Conservation (phyloP, 176 grass and related monocot genomes). For the Juncus effusus region DNA sequence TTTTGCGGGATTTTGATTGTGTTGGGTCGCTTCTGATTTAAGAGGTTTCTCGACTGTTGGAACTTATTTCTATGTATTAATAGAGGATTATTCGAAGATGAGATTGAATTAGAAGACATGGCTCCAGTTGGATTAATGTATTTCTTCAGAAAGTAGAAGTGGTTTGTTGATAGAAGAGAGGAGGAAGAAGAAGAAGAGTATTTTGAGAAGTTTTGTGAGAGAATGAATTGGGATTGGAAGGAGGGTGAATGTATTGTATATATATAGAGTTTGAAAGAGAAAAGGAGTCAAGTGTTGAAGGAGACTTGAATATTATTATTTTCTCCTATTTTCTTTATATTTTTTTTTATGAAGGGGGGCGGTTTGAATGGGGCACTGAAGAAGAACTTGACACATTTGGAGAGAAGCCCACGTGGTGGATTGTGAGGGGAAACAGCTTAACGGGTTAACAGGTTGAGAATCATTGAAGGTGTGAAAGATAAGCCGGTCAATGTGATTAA, state of each 20-base stretch:
- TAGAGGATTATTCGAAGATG: background rate
- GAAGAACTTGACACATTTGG: background rate
- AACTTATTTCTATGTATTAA: slow-evolving; percentile 6
- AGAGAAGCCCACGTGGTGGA: slow-evolving; percentile 52
- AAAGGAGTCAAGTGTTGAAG: background rate
- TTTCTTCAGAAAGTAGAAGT: background rate
- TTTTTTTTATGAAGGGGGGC: background rate
- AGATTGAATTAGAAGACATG: slow-evolving; percentile 32
- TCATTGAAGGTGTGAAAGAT: background rate
- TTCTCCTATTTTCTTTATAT: no score
- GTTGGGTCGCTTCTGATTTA: slow-evolving; percentile 13
- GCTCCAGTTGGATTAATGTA: slow-evolving; percentile 24
- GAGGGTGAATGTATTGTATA: slow-evolving; percentile 12
- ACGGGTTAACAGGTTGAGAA: no score
- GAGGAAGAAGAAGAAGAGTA: background rate
- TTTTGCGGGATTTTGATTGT: background rate
- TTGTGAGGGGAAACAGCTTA: slow-evolving; percentile 6
- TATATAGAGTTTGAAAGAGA: slow-evolving; percentile 41
- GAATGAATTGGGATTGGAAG: no score
- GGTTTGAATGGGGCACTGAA: background rate
- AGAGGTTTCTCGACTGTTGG: background rate
- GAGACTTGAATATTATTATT: background rate
- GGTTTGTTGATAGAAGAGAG: background rate
- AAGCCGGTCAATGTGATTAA: slow-evolving; percentile 4
- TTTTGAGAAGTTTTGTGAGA: background rate